These are phyloP conservation scores for Biancaea sappan DNA, from an alignment of 306 rosid genomes.

Conservation along the genomic window DNA sequence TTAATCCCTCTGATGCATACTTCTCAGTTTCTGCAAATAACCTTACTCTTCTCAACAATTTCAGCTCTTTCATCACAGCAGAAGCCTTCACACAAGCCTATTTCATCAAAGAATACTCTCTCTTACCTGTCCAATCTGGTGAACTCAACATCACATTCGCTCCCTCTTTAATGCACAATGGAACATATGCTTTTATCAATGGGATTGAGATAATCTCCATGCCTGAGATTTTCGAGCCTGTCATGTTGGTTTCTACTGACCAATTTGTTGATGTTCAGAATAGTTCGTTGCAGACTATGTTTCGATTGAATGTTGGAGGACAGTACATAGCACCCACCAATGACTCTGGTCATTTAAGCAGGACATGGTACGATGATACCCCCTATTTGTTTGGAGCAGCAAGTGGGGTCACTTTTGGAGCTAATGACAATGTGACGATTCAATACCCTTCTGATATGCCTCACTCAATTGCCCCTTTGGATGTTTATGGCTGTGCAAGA, in stretches of 20 bases:
- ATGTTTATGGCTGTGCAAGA: constrained; percentile 48
- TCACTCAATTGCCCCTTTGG: constrained; percentile 42
- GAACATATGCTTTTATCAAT: constrained; percentile 47
- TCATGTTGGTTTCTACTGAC: constrained; percentile 16
- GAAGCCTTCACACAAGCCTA: constrained; percentile 52
- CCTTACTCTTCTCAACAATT: constrained; percentile 45
- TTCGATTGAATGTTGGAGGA: constrained; percentile 54
- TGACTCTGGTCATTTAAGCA: constrained; percentile 41
- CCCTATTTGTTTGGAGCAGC: constrained; percentile 45
- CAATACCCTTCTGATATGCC: constrained; percentile 32
- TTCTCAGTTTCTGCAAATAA: constrained; percentile 39
- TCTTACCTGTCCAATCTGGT: constrained; percentile 36
- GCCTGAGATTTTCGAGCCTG: constrained; percentile 44
- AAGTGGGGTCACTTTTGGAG: constrained; percentile 32
- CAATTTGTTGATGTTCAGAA: constrained; percentile 24
- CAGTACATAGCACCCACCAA: constrained; percentile 33
- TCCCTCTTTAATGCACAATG: constrained; percentile 34
- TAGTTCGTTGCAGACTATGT: constrained; percentile 47
- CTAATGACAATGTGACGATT: constrained; percentile 35
- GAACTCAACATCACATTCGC: constrained; percentile 40
- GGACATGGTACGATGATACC: constrained; percentile 52
- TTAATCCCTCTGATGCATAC: constrained; percentile 33
- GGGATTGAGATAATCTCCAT: constrained; percentile 49
- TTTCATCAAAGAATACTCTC: constrained; percentile 43
- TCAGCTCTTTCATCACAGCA: constrained; percentile 42